Percentiles rank a stretch among this genome's conserved stretches.
Evolutionary conservation across 2,329 filamentous ascomycete species (phyloP).

Genomic region (Ceratocystis cubensis): DNA sequence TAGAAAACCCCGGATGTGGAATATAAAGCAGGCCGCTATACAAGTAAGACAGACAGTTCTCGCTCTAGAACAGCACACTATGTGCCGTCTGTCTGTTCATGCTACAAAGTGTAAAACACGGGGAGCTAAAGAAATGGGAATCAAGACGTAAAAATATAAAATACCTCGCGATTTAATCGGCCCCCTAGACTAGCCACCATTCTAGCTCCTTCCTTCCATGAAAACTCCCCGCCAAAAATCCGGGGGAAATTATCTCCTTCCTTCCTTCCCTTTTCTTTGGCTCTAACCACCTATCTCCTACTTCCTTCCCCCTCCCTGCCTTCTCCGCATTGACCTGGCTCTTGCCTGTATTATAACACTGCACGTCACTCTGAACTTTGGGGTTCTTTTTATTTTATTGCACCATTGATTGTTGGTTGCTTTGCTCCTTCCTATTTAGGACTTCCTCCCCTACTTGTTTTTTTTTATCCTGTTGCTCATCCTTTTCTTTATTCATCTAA

Average conservation of each 20-base stretch:
- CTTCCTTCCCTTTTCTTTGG: not conserved
- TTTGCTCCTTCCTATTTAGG: not conserved
- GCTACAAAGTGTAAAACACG: too few relatives aligned
- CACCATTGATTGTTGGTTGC: not conserved
- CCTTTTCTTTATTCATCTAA: not conserved
- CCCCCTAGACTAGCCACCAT: not conserved
- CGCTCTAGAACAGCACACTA: too few relatives aligned
- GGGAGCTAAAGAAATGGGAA: not conserved
- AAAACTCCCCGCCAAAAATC: not conserved
- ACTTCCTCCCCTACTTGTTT: not conserved
- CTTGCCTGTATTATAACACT: not conserved
- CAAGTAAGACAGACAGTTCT: not conserved
- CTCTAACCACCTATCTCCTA: not conserved
- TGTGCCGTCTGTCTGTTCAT: not conserved
- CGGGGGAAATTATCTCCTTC: slow-evolving; percentile 1
- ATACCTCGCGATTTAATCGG: not conserved
- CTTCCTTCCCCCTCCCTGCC: not conserved
- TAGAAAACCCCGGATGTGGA: too few relatives aligned
- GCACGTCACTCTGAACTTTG: not conserved
- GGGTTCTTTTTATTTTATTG: not conserved
- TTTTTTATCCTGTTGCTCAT: not conserved
- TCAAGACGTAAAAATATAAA: not conserved
- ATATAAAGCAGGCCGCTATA: not conserved
- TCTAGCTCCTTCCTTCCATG: not conserved
- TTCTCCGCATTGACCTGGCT: not conserved